Conservation (phyloP, 352 stramenopile species). For the Phytophthora sojae region DNA sequence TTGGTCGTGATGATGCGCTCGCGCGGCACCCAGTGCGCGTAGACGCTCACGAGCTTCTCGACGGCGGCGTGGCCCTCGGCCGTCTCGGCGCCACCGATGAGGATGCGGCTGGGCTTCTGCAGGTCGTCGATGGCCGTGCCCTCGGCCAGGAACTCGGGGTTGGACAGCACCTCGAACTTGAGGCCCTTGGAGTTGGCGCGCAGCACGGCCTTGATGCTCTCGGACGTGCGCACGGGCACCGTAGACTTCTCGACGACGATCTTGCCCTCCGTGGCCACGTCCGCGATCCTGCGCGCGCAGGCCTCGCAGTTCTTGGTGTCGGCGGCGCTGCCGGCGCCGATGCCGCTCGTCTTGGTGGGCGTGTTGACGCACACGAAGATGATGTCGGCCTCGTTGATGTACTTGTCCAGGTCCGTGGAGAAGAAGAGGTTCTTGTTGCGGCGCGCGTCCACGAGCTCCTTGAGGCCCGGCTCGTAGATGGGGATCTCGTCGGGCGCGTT, state of each 20-base stretch:
- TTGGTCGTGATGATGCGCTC: conserved; percentile 98
- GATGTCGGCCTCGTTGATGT: conserved; percentile 97
- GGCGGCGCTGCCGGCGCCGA: conserved; percentile 96
- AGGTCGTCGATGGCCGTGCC: conserved; percentile 98
- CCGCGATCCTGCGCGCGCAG: conserved; percentile 98
- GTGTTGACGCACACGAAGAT: conserved; percentile 99
- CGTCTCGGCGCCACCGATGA: conserved; percentile 98
- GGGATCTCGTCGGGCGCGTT: conserved; percentile 95
- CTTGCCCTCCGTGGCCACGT: conserved; percentile 94
- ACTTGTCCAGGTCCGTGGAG: conserved; percentile 96
- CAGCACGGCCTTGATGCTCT: conserved; percentile 97
- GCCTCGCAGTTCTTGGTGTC: conserved; percentile 99
- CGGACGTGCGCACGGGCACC: conserved; percentile 98
- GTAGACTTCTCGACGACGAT: conserved; percentile 99
- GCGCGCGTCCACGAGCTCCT: conserved; percentile 94
- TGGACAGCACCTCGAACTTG: conserved; percentile 98
- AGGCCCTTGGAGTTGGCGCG: conserved; percentile 94
- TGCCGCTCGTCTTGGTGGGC: conserved; percentile 97
- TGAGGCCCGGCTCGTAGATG: conserved; percentile 99
- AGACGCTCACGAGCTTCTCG: conserved; percentile 95
- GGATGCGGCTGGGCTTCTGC: conserved; percentile 94
- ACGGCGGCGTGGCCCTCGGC: conserved; percentile 88
- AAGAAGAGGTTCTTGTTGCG: conserved; percentile 99
- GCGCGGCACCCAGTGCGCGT: conserved; percentile 97
- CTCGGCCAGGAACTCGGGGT: conserved; percentile 99